phyloP scores from a whole-genome alignment of 208 protist species.

The Acanthamoeba healyi region DNA sequence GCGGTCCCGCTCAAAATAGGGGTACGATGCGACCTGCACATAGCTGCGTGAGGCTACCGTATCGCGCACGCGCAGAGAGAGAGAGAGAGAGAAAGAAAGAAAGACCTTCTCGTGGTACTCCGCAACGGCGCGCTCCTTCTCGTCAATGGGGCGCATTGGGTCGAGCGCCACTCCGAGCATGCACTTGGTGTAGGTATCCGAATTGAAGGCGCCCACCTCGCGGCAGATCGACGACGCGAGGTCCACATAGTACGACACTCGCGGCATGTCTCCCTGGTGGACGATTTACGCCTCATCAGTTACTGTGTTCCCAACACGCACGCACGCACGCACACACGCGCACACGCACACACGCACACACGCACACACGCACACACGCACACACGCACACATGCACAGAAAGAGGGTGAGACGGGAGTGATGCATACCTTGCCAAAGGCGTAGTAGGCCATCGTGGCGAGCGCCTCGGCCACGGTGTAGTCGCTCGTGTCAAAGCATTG shows the following conservation, averaged over 20 bases:
- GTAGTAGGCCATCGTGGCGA: background rate
- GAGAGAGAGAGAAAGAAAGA: background rate
- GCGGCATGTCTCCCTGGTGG: slow-evolving; percentile 12
- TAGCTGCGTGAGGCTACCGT: too few species aligned
- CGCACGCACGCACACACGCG: background rate
- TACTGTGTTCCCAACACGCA: too few species aligned
- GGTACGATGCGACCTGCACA: background rate
- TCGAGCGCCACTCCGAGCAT: background rate
- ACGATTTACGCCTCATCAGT: too few species aligned
- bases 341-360: too few species aligned
- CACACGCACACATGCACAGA: too few species aligned
- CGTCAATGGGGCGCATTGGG: background rate
- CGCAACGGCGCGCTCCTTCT: background rate
- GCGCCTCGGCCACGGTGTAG: slow-evolving; percentile 24
- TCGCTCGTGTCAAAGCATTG: background rate
- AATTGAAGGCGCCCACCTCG: slow-evolving; percentile 26
- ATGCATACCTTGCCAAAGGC: slow-evolving; percentile 3
- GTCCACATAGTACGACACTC: slow-evolving; percentile 22
- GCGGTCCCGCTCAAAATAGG: background rate
- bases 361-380: too few species aligned
- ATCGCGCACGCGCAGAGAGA: too few species aligned
- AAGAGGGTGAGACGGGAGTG: too few species aligned
- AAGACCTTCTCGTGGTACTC: background rate
- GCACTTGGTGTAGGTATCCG: slow-evolving; percentile 55
- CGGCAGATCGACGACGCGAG: slow-evolving; percentile 1